These are phyloP conservation scores for Acacia crassicarpa DNA, from an alignment of 306 rosid genomes.

Conservation along the genomic window DNA sequence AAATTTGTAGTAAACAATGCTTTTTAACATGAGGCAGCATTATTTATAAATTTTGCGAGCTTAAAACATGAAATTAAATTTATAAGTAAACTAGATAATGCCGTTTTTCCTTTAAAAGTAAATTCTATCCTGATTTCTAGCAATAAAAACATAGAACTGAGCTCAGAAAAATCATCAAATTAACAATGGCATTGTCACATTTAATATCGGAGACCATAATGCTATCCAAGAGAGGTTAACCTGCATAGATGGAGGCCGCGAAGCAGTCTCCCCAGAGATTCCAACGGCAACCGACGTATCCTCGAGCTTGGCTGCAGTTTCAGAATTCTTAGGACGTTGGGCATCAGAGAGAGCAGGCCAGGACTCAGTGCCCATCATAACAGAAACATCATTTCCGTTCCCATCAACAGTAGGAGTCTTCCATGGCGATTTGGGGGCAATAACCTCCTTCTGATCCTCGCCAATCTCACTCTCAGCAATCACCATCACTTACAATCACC, in stretches of 20 bases:
- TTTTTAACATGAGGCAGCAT: not conserved
- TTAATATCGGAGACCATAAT: constrained; percentile 12
- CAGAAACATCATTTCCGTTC: constrained; percentile 51
- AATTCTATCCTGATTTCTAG: constrained; percentile 4
- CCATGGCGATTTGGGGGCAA: constrained; percentile 85
- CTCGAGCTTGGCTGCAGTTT: constrained; percentile 37
- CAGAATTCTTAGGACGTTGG: constrained; percentile 57
- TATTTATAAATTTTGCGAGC: not conserved
- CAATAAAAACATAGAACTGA: not conserved
- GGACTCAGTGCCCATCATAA: constrained; percentile 70
- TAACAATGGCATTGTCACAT: not conserved
- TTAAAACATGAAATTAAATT: constrained; percentile 4
- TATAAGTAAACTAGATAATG: not conserved
- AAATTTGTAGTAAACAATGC: not conserved
- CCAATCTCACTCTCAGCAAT: constrained; percentile 69
- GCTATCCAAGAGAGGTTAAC: constrained; percentile 34
- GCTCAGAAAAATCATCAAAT: not conserved
- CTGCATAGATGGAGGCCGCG: constrained; percentile 52
- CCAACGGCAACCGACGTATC: constrained; percentile 30
- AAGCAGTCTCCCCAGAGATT: constrained; percentile 38
- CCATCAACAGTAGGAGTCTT: constrained; percentile 59
- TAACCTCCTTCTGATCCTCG: constrained; percentile 54
- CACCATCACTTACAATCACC: constrained; percentile 56
- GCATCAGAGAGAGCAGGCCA: constrained; percentile 94
- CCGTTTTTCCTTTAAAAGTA: not conserved